Percentiles rank a stretch among this genome's conserved stretches.
Conservation (phyloP, 139 green algal species). For the Coelastrella sp. region DNA sequence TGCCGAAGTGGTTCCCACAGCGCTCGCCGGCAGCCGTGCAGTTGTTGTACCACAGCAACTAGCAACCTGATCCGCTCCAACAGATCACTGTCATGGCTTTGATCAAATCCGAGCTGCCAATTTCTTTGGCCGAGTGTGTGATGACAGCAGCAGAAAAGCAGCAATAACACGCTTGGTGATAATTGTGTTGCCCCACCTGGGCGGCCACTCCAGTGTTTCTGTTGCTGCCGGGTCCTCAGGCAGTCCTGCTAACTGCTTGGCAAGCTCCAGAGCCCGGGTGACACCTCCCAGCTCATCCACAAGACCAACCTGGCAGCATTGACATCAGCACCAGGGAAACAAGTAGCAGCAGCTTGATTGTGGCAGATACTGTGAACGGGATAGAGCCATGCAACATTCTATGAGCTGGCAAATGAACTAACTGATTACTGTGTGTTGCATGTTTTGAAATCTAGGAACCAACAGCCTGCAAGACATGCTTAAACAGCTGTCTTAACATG, state of each 20-base stretch:
- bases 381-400: too few species aligned
- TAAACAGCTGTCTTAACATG: too few species aligned
- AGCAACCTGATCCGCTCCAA: background rate
- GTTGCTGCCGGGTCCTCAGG: conserved; percentile 22
- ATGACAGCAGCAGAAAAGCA: background rate
- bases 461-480: too few species aligned
- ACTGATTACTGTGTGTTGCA: background rate
- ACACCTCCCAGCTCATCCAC: conserved; percentile 91
- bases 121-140: background rate
- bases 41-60: too few species aligned
- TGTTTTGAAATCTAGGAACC: too few species aligned
- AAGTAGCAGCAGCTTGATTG: background rate
- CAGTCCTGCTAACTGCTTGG: conserved; percentile 76
- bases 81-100: background rate
- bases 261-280: conserved; percentile 72
- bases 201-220: conserved; percentile 31
- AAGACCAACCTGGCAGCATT: conserved; percentile 55
- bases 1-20: too few species aligned
- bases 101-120: background rate
- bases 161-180: background rate
- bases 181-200: background rate
- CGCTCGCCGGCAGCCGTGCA: too few species aligned
- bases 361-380: background rate
- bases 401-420: too few species aligned
- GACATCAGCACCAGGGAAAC: background rate